phyloP scores from a whole-genome alignment of 441 rosid genomes.

The Metrosideros polymorpha region DNA sequence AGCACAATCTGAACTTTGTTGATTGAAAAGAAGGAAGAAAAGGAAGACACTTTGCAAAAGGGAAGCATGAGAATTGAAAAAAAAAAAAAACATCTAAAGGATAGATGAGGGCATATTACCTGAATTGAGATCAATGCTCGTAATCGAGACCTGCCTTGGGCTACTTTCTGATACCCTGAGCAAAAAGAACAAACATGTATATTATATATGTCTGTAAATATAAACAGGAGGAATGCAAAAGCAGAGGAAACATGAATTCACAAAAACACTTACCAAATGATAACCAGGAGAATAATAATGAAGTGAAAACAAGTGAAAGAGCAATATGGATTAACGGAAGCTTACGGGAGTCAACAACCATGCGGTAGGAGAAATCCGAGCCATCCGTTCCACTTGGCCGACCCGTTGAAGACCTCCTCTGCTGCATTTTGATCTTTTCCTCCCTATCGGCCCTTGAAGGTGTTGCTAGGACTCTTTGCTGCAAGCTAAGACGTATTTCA shows the following conservation, averaged over 20 bases:
- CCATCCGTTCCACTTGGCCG: constrained; percentile 78
- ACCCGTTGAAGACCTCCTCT: constrained; percentile 27
- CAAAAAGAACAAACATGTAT: neutral
- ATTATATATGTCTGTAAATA: neutral
- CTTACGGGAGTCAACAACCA: constrained; percentile 90
- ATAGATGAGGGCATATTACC: constrained; percentile 20
- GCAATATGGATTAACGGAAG: neutral
- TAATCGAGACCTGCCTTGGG: constrained; percentile 50
- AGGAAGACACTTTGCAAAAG: neutral
- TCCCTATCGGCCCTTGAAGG: neutral
- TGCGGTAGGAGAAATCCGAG: constrained; percentile 75
- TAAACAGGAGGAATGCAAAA: neutral
- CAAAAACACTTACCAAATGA: neutral
- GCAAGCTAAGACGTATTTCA: neutral
- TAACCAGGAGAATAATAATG: neutral
- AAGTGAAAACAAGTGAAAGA: neutral
- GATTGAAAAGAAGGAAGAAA: neutral
- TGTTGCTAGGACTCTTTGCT: neutral
- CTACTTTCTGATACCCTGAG: constrained; percentile 71
- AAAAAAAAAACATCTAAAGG: neutral
- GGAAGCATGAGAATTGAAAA: neutral
- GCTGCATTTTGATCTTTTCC: constrained; percentile 35
- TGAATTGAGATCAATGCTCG: constrained; percentile 40
- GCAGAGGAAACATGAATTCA: neutral
- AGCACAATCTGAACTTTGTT: neutral